Conservation (phyloP, 108 stramenopile species). For the Pseudonitzschia delicatissima region DNA sequence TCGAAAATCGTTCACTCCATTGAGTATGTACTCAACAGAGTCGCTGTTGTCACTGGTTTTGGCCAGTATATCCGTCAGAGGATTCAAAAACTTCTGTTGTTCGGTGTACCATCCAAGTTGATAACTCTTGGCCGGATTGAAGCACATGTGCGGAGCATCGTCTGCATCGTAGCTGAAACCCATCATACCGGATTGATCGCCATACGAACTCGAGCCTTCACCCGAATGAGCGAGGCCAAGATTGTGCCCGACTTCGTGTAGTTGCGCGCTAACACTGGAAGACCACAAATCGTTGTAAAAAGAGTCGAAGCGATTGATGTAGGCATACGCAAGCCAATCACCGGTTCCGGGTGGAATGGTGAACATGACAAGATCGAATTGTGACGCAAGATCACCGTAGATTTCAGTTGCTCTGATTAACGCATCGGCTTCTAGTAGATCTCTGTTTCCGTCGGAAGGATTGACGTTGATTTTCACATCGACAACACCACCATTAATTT, state of each 20-base stretch:
- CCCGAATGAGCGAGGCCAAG: constrained; percentile 49
- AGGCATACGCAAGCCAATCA: constrained; percentile 23
- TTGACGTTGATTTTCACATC: constrained; percentile 7
- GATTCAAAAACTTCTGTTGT: constrained; percentile 16
- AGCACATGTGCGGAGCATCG: constrained; percentile 34
- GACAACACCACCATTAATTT: constrained; percentile 14
- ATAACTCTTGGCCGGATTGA: constrained; percentile 61
- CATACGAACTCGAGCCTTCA: constrained; percentile 38
- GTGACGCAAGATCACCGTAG: constrained; percentile 41
- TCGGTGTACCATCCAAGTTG: constrained; percentile 58
- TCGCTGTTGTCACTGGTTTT: neutral
- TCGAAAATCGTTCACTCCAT: constrained; percentile 8
- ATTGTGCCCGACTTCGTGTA: constrained; percentile 75
- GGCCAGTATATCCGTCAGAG: neutral
- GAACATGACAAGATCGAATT: constrained; percentile 16
- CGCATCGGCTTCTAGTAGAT: neutral
- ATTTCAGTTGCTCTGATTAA: constrained; percentile 24
- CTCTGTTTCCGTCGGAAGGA: neutral
- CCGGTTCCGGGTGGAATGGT: constrained; percentile 16
- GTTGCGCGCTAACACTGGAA: constrained; percentile 35
- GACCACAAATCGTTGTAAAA: constrained; percentile 59
- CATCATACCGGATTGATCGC: constrained; percentile 51
- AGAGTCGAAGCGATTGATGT: constrained; percentile 16
- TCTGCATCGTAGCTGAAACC: neutral
- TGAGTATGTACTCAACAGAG: neutral